phyloP scores from a whole-genome alignment of 2,329 filamentous ascomycete genomes.

The Huntiella savannae region DNA sequence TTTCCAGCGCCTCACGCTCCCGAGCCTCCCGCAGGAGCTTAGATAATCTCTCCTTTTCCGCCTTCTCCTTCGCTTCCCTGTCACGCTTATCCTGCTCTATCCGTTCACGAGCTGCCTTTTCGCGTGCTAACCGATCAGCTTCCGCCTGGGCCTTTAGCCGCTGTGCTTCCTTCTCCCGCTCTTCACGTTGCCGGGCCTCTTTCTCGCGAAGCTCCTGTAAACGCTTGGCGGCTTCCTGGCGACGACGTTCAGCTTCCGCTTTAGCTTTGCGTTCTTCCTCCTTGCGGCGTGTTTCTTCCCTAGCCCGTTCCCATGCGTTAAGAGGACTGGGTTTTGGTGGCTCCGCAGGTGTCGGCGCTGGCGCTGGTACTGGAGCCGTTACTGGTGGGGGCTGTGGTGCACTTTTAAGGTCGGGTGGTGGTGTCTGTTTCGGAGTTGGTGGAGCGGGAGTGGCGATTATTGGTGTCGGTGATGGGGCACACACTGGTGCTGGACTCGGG shows the following conservation, averaged over 20 bases:
- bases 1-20: constrained; percentile 6
- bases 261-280: constrained; percentile 44
- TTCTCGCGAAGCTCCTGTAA: constrained; percentile 37
- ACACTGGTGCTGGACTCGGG: neutral
- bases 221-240: constrained; percentile 33
- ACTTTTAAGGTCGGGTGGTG: too few relatives aligned
- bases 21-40: constrained; percentile 9
- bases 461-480: neutral
- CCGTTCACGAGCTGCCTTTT: constrained; percentile 8
- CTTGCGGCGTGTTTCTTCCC: constrained; percentile 43
- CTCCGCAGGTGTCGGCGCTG: neutral
- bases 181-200: constrained; percentile 32
- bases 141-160: constrained; percentile 12
- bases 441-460: neutral
- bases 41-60: constrained; percentile 17
- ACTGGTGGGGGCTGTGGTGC: neutral
- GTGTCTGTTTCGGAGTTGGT: neutral
- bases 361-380: neutral
- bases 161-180: constrained; percentile 11
- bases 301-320: constrained; percentile 44
- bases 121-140: constrained; percentile 8
- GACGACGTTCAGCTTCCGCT: constrained; percentile 41
- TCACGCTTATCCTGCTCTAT: constrained; percentile 12
- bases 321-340: constrained; percentile 2
- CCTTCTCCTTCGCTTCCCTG: constrained; percentile 14